phyloP scores from a whole-genome alignment of 805 yeast genomes.

The Candida taoyuanica region DNA sequence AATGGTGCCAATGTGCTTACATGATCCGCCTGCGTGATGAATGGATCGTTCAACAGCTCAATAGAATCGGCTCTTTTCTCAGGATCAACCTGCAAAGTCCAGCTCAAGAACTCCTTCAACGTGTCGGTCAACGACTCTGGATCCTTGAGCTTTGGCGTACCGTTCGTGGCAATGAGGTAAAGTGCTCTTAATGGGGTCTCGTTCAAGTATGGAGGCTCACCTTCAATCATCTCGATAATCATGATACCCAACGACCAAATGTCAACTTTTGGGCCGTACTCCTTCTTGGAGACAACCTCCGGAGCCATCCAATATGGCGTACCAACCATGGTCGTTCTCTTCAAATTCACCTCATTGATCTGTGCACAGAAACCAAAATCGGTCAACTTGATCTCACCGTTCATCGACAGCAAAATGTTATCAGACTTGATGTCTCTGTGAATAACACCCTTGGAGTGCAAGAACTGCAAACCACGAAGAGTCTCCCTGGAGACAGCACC shows the following conservation, averaged over 20 bases:
- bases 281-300: conserved; percentile 91
- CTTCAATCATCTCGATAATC: conserved; percentile 98
- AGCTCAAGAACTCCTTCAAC: conserved; percentile 66
- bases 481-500: conserved; percentile 95
- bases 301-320: conserved; percentile 99
- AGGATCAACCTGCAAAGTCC: conserved; percentile 92
- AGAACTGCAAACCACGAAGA: conserved; percentile 74
- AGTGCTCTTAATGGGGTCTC: conserved; percentile 94
- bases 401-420: conserved; percentile 75
- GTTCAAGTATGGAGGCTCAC: conserved; percentile 96
- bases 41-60: conserved; percentile 74
- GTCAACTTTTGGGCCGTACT: conserved; percentile 95
- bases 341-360: conserved; percentile 70
- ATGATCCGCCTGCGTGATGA: conserved; percentile 60
- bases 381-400: conserved; percentile 89
- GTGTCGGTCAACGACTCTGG: conserved; percentile 71
- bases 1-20: conserved; percentile 63
- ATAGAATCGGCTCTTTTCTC: conserved; percentile 85
- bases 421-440: conserved; percentile 97
- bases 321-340: conserved; percentile 98
- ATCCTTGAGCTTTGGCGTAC: conserved; percentile 90
- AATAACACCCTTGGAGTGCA: conserved; percentile 89
- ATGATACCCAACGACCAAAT: conserved; percentile 97
- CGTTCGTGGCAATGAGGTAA: conserved; percentile 92
- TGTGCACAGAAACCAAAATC: conserved; percentile 98